Conservation (phyloP, 1,284 basidiomycete species). For the Xerocomus minutiporus region DNA sequence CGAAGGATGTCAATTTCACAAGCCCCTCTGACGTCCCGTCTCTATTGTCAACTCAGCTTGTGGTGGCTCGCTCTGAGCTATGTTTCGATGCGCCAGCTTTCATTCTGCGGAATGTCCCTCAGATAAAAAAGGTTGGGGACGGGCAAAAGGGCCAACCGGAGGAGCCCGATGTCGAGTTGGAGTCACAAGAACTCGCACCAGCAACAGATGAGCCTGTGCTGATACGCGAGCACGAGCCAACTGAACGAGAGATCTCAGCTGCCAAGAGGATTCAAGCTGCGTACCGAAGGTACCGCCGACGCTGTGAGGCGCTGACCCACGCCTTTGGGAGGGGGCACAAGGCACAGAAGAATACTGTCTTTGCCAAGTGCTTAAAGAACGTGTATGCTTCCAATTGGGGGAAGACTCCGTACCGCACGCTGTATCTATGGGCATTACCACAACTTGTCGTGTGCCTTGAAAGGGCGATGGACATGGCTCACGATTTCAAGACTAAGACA, state of each 20-base stretch:
- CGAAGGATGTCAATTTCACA: conserved; percentile 13
- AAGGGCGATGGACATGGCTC: conserved; percentile 27
- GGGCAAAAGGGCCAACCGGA: conserved; percentile 4
- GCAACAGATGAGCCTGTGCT: conserved; percentile 15
- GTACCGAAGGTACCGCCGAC: conserved; percentile 25
- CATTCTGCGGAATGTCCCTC: conserved; percentile 5
- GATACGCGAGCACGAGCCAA: conserved; percentile 16
- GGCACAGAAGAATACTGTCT: conserved; percentile 29
- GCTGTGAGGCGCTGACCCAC: conserved; percentile 19
- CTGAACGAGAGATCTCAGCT: conserved; percentile 18
- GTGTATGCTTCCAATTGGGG: conserved; percentile 35
- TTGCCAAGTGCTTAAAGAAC: conserved; percentile 33
- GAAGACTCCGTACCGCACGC: conserved; percentile 35
- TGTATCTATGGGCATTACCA: conserved; percentile 50
- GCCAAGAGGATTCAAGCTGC: conserved; percentile 16
- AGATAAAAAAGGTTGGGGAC: neutral
- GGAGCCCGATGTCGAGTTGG: neutral
- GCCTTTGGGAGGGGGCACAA: conserved; percentile 27
- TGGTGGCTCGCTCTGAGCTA: conserved; percentile 15
- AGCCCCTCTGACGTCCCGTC: conserved; percentile 19
- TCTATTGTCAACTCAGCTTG: conserved; percentile 16
- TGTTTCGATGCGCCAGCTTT: conserved; percentile 14
- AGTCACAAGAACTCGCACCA: neutral
- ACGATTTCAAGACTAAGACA: conserved; percentile 32
- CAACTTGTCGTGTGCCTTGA: conserved; percentile 46